Base-by-base conservation (phyloP, 2,329 filamentous ascomycete species). In the Coccinonectria pachysandricola region DNA sequence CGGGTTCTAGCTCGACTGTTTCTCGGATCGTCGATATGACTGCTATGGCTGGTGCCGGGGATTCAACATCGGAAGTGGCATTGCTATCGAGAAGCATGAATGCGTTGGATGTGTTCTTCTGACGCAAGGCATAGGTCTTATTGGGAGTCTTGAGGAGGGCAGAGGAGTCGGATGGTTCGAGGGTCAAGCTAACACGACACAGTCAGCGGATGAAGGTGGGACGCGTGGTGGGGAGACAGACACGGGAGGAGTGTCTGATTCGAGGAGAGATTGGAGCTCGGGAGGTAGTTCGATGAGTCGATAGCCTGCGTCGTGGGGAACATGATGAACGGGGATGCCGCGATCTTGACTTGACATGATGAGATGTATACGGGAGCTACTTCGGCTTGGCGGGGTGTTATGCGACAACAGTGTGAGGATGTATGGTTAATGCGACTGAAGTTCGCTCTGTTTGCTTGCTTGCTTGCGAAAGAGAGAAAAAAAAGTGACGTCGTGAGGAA, bases 51-150 rank as follows among this genome's bases (percentile, higher is more conserved):
- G 50, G 37, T n/a, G n/a, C n/a, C n/a, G n/a, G n/a, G n/a, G n/a
- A n/a, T 15, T 52, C 45, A 6, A 52, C 35, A 10, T 31, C 28
- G 14, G 31, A 34, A 3, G 24, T 25, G 4, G 40, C 23, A 8
- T 32, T 11, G 23, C 32, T 19, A 5, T 61, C 53, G 16, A 78
- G 55, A 3, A 79, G 48, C 41, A 77, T 67, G 23, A 79, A 59
- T n/a, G 68, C 66, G 45, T 79, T 79, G 23, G 74, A 79, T 0
- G 74, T 77, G 48, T 77, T 78, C 48, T 78, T 78, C 43, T 78
- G 74, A 15, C 68, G 69, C 23, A 79, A 59, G 5, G 62, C 61
- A 52, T 75, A 79, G 10, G 63, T 66, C 39, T 63, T 65, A 27
- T 56, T 50, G 4, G 60, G 62, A 1, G 64, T 62, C 39, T 56